Evolutionary conservation across 441 rosid species (phyloP).

Genomic region (Bocquillonia castaneifolia): DNA sequence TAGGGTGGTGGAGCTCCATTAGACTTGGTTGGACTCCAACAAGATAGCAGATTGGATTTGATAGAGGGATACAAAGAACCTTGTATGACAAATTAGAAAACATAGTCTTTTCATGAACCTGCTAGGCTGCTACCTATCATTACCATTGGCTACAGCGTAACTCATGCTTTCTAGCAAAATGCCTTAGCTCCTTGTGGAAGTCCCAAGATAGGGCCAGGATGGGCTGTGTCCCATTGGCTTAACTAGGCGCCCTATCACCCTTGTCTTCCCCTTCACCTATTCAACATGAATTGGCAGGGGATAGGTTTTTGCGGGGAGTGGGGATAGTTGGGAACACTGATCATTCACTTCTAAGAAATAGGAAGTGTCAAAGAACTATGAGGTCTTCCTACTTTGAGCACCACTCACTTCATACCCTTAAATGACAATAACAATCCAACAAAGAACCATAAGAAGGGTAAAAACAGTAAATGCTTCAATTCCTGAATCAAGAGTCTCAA

Average conservation of each 20-base stretch:
- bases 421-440: not conserved
- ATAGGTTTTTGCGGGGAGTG: too few species aligned
- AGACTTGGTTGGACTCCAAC: not conserved
- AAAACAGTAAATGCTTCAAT: not conserved
- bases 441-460: not conserved
- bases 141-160: not conserved
- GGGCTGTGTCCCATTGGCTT: too few species aligned
- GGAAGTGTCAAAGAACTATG: not conserved
- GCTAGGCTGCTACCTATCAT: not conserved
- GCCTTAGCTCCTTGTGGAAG: not conserved
- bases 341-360: too few species aligned
- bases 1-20: not conserved
- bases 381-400: not conserved
- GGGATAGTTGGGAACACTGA: too few species aligned
- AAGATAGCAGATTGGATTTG: not conserved
- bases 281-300: too few species aligned
- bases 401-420: not conserved
- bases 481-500: not conserved
- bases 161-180: not conserved
- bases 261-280: too few species aligned
- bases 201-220: too few species aligned
- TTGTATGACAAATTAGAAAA: not conserved
- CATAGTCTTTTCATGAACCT: not conserved
- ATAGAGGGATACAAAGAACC: not conserved
- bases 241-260: too few species aligned